Base-by-base conservation (phyloP, 805 yeast species). In the Yamadazyma paraphyllophila region DNA sequence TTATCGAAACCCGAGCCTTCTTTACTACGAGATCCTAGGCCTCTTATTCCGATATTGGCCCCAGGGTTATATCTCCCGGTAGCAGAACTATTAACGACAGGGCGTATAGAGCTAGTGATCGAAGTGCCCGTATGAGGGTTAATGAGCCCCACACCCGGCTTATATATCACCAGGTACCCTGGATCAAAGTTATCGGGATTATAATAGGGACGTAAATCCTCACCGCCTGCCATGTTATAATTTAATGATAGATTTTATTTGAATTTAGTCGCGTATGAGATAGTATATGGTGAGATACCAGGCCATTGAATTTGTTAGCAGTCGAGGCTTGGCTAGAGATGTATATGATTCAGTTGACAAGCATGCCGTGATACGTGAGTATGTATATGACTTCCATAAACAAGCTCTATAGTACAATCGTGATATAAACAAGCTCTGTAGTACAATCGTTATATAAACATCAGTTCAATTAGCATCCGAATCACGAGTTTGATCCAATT, bases 101-200 rank as follows among this genome's bases (percentile, higher is more conserved):
- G 52, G 27, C 45, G 58, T 34, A 69, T 57, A 2, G 62, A 52
- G 8, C 65, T 54, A 16, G 66, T 62, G 30, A 66, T 56, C 41
- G 64, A 71, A 48, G 53, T 69, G 58, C 61, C 71, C 33, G 63
- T 74, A 43, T 41, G 62, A 47, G 72, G 79, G 44, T 70, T 81
- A 8, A 81, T 60, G 10, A 82, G 80, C 15, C 88, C 88, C 16
- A 77, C 69, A 1, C 83, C 84, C 1, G 85, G 85, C 48, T 74
- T 73, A 57, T 70, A 82, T 2, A 78, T 73, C 13, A 82, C 85
- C 24, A 77, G 66, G 55, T 82, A 82, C 11, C 83, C 85, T 1
- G 83, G 80, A 58, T 81, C 74, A 61, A 85, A 85, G 1, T 82
- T 67, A 20, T 75, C 83, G n/a, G 84, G 76, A 61, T 83, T 81